phyloP scores from a whole-genome alignment of 257 asterid genomes.

The Solanum sejunctum region DNA sequence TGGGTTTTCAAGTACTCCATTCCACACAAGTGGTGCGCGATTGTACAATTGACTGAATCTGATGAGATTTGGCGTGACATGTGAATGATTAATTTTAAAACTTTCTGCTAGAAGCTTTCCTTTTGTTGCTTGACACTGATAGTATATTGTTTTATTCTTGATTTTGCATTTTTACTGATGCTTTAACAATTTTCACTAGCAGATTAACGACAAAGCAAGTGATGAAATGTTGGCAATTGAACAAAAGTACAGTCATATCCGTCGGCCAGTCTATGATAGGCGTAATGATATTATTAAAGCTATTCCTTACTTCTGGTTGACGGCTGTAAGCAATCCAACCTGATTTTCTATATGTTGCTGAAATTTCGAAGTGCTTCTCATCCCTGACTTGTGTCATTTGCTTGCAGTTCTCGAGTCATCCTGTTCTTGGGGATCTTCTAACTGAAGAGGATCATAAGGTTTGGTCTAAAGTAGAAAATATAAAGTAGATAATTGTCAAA shows the following conservation, averaged over 20 bases:
- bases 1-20: background rate
- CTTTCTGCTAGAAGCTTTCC: background rate
- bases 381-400: background rate
- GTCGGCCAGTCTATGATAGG: constrained; percentile 80
- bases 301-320: constrained; percentile 93
- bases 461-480: background rate
- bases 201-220: constrained; percentile 95
- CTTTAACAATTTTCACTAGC: constrained; percentile 4
- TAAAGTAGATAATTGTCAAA: background rate
- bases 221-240: constrained; percentile 88
- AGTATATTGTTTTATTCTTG: background rate
- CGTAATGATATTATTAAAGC: constrained; percentile 61
- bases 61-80: background rate
- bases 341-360: background rate
- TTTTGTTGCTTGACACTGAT: background rate
- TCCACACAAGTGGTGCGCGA: background rate
- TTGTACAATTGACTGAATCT: background rate
- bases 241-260: constrained; percentile 72
- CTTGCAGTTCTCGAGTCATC: constrained; percentile 85
- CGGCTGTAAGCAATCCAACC: constrained; percentile 53
- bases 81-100: background rate
- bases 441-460: constrained; percentile 71
- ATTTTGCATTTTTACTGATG: background rate
- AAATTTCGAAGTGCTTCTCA: background rate
- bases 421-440: constrained; percentile 77